These are phyloP conservation scores for Candida railenensis DNA, from an alignment of 805 yeast species.

Conservation along the genomic window DNA sequence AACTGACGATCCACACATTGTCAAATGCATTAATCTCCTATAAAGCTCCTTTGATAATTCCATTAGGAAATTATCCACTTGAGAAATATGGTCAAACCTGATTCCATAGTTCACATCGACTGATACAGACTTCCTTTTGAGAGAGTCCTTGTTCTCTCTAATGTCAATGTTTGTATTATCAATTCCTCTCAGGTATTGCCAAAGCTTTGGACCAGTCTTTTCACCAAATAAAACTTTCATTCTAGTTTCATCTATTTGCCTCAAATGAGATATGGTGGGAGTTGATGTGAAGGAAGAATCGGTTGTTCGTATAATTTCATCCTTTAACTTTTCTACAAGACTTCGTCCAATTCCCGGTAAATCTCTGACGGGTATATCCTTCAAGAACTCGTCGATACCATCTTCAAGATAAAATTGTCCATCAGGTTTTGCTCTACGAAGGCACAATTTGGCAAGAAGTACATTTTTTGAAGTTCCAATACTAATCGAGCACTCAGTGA, in stretches of 20 bases:
- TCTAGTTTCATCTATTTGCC: conserved; percentile 25
- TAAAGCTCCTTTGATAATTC: conserved; percentile 60
- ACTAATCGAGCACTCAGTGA: conserved; percentile 69
- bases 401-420: conserved; percentile 49
- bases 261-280: conserved; percentile 40
- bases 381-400: conserved; percentile 30
- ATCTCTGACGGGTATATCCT: conserved; percentile 31
- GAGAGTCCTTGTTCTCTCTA: conserved; percentile 43
- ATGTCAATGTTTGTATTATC: conserved; percentile 63
- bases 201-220: conserved; percentile 67
- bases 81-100: conserved; percentile 57
- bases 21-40: conserved; percentile 46
- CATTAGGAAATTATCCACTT: conserved; percentile 64
- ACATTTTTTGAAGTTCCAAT: conserved; percentile 78
- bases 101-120: conserved; percentile 93
- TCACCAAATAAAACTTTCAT: conserved; percentile 58
- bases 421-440: conserved; percentile 76
- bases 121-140: conserved; percentile 72
- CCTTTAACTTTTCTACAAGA: conserved; percentile 44
- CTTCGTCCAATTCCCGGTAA: conserved; percentile 67
- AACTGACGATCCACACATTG: conserved; percentile 53
- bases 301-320: not conserved
- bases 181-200: conserved; percentile 59
- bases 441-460: conserved; percentile 71
- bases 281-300: not conserved